Base-by-base conservation (phyloP, 1,284 basidiomycete genomes). In the Butyriboletus pseudospeciosus region DNA sequence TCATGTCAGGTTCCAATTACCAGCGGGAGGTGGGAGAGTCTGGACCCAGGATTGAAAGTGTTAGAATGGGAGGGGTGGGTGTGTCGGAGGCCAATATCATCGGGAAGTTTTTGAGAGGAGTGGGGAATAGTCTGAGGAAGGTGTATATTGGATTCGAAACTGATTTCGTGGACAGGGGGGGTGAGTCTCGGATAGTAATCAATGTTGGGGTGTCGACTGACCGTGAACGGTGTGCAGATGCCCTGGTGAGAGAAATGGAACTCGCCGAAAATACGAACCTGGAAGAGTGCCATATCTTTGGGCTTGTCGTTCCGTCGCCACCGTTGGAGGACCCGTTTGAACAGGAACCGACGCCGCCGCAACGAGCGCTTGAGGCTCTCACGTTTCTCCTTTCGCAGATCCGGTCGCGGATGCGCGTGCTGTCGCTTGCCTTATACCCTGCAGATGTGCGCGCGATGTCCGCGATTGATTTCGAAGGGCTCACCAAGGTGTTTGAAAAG, bases 201-300 rank as follows among this genome's bases (percentile, higher is more conserved):
- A 7, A 2, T 25, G 17, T 38, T 17, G 8, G 37, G 9, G 2
- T 2, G 28, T 23, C 32, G 20, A 56, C 58, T 64, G 38, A 68
- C 43, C 14, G 8, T 30, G 36, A 17, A 49, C 12, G 30, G 20
- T 38, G 26, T 45, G 23, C 47, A 69, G 70, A 65, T 51, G 48
- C 45, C 7, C 44, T 72, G 35, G 64, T 71, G 40, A 61, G 46
- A 28, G 66, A 69, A 34, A 59, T 72, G 38, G 55, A 60, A 17
- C 69, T 69, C 16, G 49, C 60, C 0, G 50, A 57, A 20, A 69
- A 71, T 44, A 58, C 47, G 16, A 58, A 51, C 41, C 56, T 69
- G 25, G 63, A 60, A 48, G 70, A 70, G 51, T 56, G 69, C 35
- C 70, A 72, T 50, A 58, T 69, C 36, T 69, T 72, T 53, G 70